Conservation (phyloP, 2,329 filamentous ascomycete genomes). For the Podosphaera xanthii region DNA sequence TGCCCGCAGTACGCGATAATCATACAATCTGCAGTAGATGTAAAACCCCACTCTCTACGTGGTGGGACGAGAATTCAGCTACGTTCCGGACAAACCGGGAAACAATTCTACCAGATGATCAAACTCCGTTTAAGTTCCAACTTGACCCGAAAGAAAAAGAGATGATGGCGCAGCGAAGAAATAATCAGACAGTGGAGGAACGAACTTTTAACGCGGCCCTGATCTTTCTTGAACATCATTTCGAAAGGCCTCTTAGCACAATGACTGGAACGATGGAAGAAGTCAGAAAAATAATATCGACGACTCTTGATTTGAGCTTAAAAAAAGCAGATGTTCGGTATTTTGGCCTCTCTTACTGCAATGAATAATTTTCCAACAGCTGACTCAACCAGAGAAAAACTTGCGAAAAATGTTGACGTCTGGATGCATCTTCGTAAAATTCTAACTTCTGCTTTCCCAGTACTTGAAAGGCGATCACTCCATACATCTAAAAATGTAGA, state of each 20-base stretch:
- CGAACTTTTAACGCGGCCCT: conserved; percentile 36
- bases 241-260: conserved; percentile 31
- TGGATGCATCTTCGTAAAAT: conserved; percentile 42
- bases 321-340: conserved; percentile 36
- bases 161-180: conserved; percentile 9
- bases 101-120: conserved; percentile 8
- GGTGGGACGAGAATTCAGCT: conserved; percentile 14
- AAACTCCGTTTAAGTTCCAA: conserved; percentile 3
- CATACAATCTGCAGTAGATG: conserved; percentile 15
- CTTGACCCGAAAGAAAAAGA: conserved; percentile 2
- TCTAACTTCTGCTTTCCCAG: conserved; percentile 36
- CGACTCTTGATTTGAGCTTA: conserved; percentile 38
- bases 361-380: background rate
- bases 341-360: background rate
- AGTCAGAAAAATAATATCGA: conserved; percentile 33
- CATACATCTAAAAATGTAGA: conserved; percentile 29
- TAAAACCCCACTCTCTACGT: conserved; percentile 14
- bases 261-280: conserved; percentile 30
- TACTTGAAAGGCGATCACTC: conserved; percentile 34
- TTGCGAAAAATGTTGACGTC: conserved; percentile 39
- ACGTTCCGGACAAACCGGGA: conserved; percentile 15
- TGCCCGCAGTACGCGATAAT: conserved; percentile 10
- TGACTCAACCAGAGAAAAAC: conserved; percentile 24
- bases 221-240: conserved; percentile 38
- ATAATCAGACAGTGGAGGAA: conserved; percentile 34